Base-by-base conservation (phyloP, 78 protist genomes). In the Tieghemostelium lacteum region DNA sequence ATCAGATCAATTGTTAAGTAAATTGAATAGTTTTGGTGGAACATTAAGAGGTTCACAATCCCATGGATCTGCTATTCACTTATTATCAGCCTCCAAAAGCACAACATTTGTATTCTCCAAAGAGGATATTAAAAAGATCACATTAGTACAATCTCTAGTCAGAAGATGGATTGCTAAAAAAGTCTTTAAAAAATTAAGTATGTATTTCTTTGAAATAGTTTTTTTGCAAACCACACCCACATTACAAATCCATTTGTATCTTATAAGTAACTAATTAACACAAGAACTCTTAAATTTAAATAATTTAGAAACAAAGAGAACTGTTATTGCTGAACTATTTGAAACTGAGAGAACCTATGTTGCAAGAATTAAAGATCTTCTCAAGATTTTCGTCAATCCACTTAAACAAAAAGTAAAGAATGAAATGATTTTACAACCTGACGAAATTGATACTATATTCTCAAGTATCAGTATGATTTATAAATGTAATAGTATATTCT, bases 291-390 rank as follows among this genome's bases (percentile, higher is more conserved):
- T 37, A 10, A n/a, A 69, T 39, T n/a, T 69, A 20, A 3, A 42
- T 37, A 6, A 29, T 52, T 20, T 55, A 72, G 78, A 72, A 60
- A 83, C 76, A 29, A 83, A 83, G 63, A 83, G 91, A 69, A 64
- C 75, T 20, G 75, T 73, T 31, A 66, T 83, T n/a, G 73, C 37
- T 14, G 91, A 83, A 69, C 31, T 83, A 28, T 83, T 58, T 83
- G 91, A 83, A 58, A 83, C 91, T 12, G 91, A 83, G 33, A 49
- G 72, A 39, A 83, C 91, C 28, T 83, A 83, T 58, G 76, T 83
- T 5, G 10, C 55, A 17, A 76, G 69, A 69, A 33, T 83, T 24
- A 49, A 73, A 10, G 69, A 83, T 45, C 36, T 83, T 7, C n/a
- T 83, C 3, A 83, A 69, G 34, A 69, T 83, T 10, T 83, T 83